phyloP scores from a whole-genome alignment of 768 basidiomycete genomes.

The Steccherinum ochraceum region DNA sequence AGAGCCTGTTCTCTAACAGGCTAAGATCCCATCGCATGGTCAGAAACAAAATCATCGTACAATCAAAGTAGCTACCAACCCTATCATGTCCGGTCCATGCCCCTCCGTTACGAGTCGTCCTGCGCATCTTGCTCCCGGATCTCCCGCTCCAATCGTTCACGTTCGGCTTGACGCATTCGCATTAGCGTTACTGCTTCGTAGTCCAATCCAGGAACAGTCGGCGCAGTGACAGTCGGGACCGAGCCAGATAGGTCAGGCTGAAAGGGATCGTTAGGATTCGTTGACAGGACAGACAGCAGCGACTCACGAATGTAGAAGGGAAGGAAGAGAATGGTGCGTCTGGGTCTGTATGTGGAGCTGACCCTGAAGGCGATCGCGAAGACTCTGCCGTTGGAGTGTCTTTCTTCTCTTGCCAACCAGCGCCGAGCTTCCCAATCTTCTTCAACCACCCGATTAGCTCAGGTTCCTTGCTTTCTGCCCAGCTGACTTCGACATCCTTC shows the following conservation, averaged over 20 bases:
- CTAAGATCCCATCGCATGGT: too few relatives aligned
- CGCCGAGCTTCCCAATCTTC: constrained; percentile 59
- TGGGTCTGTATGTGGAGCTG: neutral
- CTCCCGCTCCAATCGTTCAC: constrained; percentile 69
- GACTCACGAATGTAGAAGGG: constrained; percentile 48
- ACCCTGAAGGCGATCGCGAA: neutral
- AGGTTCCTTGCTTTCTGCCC: constrained; percentile 74
- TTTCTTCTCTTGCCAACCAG: neutral
- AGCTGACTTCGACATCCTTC: constrained; percentile 59
- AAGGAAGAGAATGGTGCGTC: constrained; percentile 52
- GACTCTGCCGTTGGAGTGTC: neutral
- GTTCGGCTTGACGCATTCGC: constrained; percentile 76
- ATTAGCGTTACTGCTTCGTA: constrained; percentile 78
- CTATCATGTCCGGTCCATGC: too few relatives aligned
- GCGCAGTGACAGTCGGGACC: constrained; percentile 9
- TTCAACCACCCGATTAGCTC: constrained; percentile 67
- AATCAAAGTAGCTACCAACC: too few relatives aligned
- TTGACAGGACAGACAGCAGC: neutral
- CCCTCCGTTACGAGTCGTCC: constrained; percentile 9
- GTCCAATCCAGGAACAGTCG: constrained; percentile 45
- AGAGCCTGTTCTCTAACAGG: too few relatives aligned
- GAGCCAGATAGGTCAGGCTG: constrained; percentile 17
- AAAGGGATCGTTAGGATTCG: too few relatives aligned
- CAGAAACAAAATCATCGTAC: too few relatives aligned
- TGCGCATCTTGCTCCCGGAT: constrained; percentile 62